A percentile compares a stretch with the other conserved stretches of the same genome.
phyloP scores from a whole-genome alignment of 768 basidiomycete species.

The Podaxis pistillaris region DNA sequence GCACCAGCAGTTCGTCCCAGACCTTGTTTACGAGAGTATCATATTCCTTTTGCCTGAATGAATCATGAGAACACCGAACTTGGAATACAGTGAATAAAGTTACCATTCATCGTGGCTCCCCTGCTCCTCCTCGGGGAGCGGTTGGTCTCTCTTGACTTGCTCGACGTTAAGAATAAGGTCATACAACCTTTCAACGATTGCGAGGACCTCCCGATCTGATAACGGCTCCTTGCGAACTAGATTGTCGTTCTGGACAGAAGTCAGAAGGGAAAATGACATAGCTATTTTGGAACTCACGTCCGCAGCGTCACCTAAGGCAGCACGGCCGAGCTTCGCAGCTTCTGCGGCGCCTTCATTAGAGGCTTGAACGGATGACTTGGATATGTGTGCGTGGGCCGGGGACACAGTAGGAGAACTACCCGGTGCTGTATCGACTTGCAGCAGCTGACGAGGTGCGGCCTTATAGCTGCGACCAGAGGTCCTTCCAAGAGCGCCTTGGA shows the following conservation, averaged over 20 bases:
- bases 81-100: constrained; percentile 17
- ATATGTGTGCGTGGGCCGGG: constrained; percentile 48
- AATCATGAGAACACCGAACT: not conserved
- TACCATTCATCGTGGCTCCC: constrained; percentile 45
- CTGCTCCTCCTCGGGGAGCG: constrained; percentile 57
- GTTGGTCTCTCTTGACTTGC: constrained; percentile 79
- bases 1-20: constrained; percentile 83
- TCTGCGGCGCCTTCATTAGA: constrained; percentile 60
- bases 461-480: constrained; percentile 93
- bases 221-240: constrained; percentile 72
- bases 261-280: constrained; percentile 1
- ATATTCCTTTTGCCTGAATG: constrained; percentile 55
- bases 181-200: constrained; percentile 81
- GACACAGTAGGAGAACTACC: constrained; percentile 43
- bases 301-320: constrained; percentile 62
- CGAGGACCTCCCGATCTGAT: constrained; percentile 72
- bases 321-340: constrained; percentile 72
- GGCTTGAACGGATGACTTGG: constrained; percentile 41
- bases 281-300: constrained; percentile 37
- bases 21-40: constrained; percentile 61
- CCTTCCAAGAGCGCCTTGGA: constrained; percentile 93
- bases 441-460: constrained; percentile 92
- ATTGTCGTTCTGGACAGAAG: constrained; percentile 49
- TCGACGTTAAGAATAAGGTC: constrained; percentile 83
- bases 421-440: constrained; percentile 75